Conservation (phyloP, 2,329 filamentous ascomycete genomes). For the Hypoxylon sp. region DNA sequence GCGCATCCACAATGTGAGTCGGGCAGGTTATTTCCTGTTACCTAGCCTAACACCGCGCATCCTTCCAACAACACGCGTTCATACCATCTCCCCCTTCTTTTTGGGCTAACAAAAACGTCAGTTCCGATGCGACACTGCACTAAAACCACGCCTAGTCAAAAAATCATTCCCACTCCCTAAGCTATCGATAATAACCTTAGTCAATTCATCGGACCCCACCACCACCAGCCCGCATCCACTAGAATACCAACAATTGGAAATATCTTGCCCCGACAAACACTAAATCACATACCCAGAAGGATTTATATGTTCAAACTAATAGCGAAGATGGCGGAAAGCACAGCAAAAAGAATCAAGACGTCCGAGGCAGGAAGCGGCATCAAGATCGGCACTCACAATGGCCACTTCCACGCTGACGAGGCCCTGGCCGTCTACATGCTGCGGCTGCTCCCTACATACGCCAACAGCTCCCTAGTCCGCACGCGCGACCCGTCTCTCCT, state of each 20-base stretch:
- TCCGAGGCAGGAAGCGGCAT: constrained; percentile 59
- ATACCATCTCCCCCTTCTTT: constrained; percentile 26
- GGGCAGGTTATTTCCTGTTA: constrained; percentile 17
- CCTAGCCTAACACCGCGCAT: constrained; percentile 28
- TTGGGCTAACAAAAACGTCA: constrained; percentile 38
- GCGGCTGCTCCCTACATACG: constrained; percentile 86
- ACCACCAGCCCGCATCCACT: constrained; percentile 18
- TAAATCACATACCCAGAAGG: neutral
- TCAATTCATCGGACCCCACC: constrained; percentile 7
- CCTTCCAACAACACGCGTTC: constrained; percentile 42
- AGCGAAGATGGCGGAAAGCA: constrained; percentile 74
- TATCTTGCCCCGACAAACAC: constrained; percentile 7
- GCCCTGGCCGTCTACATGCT: constrained; percentile 97
- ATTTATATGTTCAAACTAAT: constrained; percentile 62
- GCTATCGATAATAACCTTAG: constrained; percentile 39
- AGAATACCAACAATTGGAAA: constrained; percentile 27
- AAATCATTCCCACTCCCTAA: constrained; percentile 23
- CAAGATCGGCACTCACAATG: constrained; percentile 94
- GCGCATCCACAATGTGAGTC: constrained; percentile 12
- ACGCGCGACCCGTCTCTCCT: constrained; percentile 88
- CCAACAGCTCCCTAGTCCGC: constrained; percentile 80
- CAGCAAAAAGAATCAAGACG: constrained; percentile 88
- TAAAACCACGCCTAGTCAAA: constrained; percentile 29
- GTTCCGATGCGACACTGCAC: constrained; percentile 30
- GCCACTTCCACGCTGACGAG: constrained; percentile 99